Base-by-base conservation (phyloP, 2,329 filamentous ascomycete species). In the Zalaria sp. region DNA sequence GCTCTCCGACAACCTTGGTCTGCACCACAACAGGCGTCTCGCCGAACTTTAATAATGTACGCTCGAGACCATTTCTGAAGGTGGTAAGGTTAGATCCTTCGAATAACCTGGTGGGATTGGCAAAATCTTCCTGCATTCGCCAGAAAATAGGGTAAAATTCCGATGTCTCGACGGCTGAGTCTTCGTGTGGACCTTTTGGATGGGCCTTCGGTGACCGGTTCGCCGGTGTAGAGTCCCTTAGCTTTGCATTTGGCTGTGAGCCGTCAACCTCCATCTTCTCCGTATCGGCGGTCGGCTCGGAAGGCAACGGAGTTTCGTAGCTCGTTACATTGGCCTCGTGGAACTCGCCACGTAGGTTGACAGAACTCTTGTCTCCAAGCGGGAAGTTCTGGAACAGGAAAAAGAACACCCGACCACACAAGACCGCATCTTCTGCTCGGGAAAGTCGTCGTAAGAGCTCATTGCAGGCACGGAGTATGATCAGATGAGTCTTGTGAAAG, bases 311-410 rank as follows among this genome's bases (percentile, higher is more conserved):
- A 4, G 46, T 71, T 54, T 94, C 85, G 54, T 79, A 98, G 0
- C 75, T 78, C 1, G 93, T 98, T 42, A 88, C 76, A 67, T 98
- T 99, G 54, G 96, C 91, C 26, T 83, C 77, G 55, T 99, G 91
- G 51, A 91, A 99, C 64, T 96, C 89, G 51, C 91, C 91, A 40
- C 91, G 77, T 34, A 96, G 71, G 56, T 99, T 99, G 39, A 98
- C 91, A 0, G 91, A 95, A 58, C 91, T 96, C 58, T 89, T 91
- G 62, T 98, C 93, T 28, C 89, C 89, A 0, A 98, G 70, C 1
- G 91, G 91, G 55, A 98, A 96, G 59, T 87, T 93, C 60, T 98
- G 91, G 61, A 96, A 98, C 57, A 98, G 77, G 61, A 95, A 99
- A 49, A 98, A 95, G 61, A 96, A 96, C 26, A 99, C 91, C 34